phyloP scores from a whole-genome alignment of 129 eudicot species.

The Artemisia tridentata region DNA sequence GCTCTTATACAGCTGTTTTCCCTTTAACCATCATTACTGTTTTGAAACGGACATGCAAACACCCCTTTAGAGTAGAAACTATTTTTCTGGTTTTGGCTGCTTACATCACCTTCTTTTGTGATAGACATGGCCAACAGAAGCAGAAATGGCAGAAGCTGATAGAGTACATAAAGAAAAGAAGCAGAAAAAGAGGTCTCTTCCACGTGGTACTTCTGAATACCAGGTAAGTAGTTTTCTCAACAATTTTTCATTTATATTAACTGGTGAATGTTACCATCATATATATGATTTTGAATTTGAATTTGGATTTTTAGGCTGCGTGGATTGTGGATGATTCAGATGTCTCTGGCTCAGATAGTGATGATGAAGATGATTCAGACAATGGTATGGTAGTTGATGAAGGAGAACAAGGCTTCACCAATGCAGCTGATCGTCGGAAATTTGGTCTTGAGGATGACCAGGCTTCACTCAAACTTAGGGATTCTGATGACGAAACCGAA shows the following conservation, averaged over 20 bases:
- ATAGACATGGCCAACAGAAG: conserved; percentile 99
- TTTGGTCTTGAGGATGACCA: conserved; percentile 77
- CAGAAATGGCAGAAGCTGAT: conserved; percentile 96
- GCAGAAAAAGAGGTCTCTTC: conserved; percentile 64
- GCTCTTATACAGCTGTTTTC: too few species aligned
- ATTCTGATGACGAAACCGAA: conserved; percentile 81
- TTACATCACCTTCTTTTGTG: conserved; percentile 1
- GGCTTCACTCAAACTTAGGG: conserved; percentile 67
- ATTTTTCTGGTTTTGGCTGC: neutral
- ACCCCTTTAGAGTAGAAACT: neutral
- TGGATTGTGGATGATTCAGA: conserved; percentile 96
- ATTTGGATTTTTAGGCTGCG: conserved; percentile 66
- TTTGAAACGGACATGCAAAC: too few species aligned
- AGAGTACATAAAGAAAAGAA: conserved; percentile 59
- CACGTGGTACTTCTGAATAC: conserved; percentile 88
- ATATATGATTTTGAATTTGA: neutral
- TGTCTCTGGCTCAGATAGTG: conserved; percentile 52
- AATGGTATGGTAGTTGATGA: conserved; percentile 79
- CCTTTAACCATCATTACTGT: too few species aligned
- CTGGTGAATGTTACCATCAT: neutral
- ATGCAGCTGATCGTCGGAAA: conserved; percentile 30
- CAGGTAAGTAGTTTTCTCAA: conserved; percentile 47
- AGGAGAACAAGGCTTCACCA: conserved; percentile 35
- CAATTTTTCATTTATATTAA: neutral
- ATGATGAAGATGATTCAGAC: conserved; percentile 58